These are phyloP conservation scores for Apiospora pterosperma DNA, from an alignment of 2,329 filamentous ascomycete species.

Conservation along the genomic window DNA sequence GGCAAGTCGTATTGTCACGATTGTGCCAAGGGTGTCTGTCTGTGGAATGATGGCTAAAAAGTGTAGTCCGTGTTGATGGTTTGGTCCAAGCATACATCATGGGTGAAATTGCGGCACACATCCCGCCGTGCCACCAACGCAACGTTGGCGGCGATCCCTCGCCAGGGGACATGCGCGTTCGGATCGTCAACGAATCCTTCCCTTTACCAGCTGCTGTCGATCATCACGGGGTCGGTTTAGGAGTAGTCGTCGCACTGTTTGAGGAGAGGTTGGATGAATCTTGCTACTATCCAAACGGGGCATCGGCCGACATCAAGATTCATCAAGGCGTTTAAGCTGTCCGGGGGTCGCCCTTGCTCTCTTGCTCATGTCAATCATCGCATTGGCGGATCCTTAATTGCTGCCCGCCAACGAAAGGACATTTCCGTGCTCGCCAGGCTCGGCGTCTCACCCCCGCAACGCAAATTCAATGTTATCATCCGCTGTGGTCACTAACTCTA, in stretches of 20 bases:
- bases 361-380: not conserved
- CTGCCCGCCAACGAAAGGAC: not conserved
- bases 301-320: not conserved
- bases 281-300: not conserved
- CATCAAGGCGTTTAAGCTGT: not conserved
- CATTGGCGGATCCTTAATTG: not conserved
- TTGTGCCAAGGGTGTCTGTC: too few species aligned
- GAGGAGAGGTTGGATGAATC: not conserved
- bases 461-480: not conserved
- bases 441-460: not conserved
- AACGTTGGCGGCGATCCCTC: not conserved
- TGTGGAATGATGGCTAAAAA: too few species aligned
- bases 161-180: not conserved
- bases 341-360: not conserved
- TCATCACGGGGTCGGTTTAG: not conserved
- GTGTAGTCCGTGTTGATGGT: too few species aligned
- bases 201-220: not conserved
- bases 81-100: too few species aligned
- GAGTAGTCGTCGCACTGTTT: not conserved
- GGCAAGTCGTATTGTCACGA: too few species aligned
- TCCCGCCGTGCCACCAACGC: too few species aligned
- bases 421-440: not conserved
- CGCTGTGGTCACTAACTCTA: not conserved
- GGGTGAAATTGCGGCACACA: too few species aligned
- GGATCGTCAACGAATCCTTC: not conserved